Evolutionary conservation across 805 yeast genomes (phyloP), one percentile per base, ranked within the genome.

Genomic region (Kodamaea restingae): DNA sequence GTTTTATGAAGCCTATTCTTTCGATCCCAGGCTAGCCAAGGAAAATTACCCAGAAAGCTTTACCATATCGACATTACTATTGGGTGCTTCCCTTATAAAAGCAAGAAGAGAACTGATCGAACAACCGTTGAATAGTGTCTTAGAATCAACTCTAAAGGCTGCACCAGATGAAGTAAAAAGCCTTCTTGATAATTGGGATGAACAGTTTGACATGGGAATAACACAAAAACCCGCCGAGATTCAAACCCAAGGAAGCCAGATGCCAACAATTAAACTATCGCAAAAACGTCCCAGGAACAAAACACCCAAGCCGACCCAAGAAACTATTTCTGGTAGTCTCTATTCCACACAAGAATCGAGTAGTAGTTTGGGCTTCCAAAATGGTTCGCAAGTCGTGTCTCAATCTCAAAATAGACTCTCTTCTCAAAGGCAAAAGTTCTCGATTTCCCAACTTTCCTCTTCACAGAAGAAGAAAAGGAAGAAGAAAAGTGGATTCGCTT

Each of bases 401-500:
- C 38, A 25, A 10, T 25, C 36, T 12, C 35, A 26, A 11, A 11
- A 6, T 9, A 32, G 38, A 26, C 41, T 22, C 4, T 28, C 39
- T 7, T 28, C 35, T 15, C 37, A 39, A 9, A 35, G 30, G 34
- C 38, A 22, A 18, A 35, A 32, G 10, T 33, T 22, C 38, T 28
- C 14, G 7, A 31, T 30, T 10, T 35, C 39, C 24, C 42, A 39
- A 20, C 25, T 34, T 20, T 28, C 21, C 17, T 22, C 34, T 4
- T 44, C 48, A 14, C 47, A 40, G 39, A 41, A 40, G 41, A 61
- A 57, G 49, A 65, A 60, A 48, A 73, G 69, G 60, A 72, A 68
- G 51, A 68, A 63, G 46, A 64, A 67, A 41, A 68, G 77, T 11
- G 80, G 80, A 3, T 75, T 76, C 55, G 71, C 70, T 18, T 74